These are phyloP conservation scores for Nidula niveotomentosa DNA, from an alignment of 1,284 basidiomycete species.

Conservation along the genomic window DNA sequence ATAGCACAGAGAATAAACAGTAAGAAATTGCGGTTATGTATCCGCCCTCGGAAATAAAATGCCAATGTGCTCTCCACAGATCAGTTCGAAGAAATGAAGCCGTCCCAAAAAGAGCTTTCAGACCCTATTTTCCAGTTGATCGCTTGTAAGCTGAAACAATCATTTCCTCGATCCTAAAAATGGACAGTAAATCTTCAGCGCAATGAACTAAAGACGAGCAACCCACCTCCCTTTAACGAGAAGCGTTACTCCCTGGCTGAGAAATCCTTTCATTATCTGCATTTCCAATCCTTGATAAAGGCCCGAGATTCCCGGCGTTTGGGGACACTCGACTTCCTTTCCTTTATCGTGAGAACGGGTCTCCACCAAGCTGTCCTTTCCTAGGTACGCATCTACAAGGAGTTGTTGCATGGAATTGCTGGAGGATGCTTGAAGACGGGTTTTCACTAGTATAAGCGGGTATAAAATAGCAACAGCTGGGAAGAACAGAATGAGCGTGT, in stretches of 20 bases:
- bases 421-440: conserved; percentile 43
- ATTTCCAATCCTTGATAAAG: neutral
- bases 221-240: conserved; percentile 52
- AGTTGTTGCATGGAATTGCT: conserved; percentile 21
- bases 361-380: conserved; percentile 6
- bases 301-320: neutral
- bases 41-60: too few relatives aligned
- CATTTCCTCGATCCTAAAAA: conserved; percentile 33
- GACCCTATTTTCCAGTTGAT: neutral
- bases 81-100: too few relatives aligned
- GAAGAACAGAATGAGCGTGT: neutral
- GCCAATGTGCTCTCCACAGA: too few relatives aligned
- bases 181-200: neutral
- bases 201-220: neutral
- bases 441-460: conserved; percentile 58
- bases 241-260: conserved; percentile 57
- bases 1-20: too few relatives aligned
- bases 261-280: conserved; percentile 45
- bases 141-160: conserved; percentile 32
- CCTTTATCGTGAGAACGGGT: neutral
- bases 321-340: neutral
- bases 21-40: too few relatives aligned
- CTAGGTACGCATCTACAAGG: conserved; percentile 29
- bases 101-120: neutral
- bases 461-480: conserved; percentile 46